Evolutionary conservation across 331 rosid genomes (phyloP), one percentile per base, ranked within the genome.

Genomic region (Erythrophleum ivorense): DNA sequence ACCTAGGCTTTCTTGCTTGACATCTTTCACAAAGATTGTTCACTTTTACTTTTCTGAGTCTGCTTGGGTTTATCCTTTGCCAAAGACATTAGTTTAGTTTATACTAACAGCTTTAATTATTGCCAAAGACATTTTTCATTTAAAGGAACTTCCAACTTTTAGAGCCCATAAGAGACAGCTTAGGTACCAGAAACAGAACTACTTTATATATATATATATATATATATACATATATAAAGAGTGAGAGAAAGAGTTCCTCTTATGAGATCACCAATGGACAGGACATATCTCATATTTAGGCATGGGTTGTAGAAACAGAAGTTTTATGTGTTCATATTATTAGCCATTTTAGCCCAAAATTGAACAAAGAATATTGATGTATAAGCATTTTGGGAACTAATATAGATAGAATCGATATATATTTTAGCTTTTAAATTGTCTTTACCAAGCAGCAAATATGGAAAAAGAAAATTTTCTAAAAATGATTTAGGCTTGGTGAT

Each of bases 401-500:
- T 71, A 13, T 7, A 24, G 45, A 9, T 68, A 19, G 52, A 12
- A 41, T 46, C 24, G 7, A 5, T 43, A 15, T 3, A 43, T 12
- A 24, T 70, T 0, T 9, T 21, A 8, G 34, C 9, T 40, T 40
- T 19, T 54, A 54, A 64, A 65, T 19, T 65, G 38, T 2, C 38
- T 11, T 60, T 8, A 11, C 18, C 9, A 60, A 31, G 41, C 68
- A 31, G 68, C 68, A 33, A 40, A 34, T 19, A 10, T 18, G 0
- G 1, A 18, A 66, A 43, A 33, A 9, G 50, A 33, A 33, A 75
- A 5, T 34, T 33, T 46, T 33, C 48, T 55, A 41, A 7, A 49
- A 75, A 76, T 45, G 63, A 33, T 63, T 83, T 53, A 3, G 24
- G n/a, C 19, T 78, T 78, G 69, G 12, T 78, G 43, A 65, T 67